These are phyloP conservation scores for Myxozyma vanderwaltii DNA, from an alignment of 805 yeast genomes.

Conservation along the genomic window DNA sequence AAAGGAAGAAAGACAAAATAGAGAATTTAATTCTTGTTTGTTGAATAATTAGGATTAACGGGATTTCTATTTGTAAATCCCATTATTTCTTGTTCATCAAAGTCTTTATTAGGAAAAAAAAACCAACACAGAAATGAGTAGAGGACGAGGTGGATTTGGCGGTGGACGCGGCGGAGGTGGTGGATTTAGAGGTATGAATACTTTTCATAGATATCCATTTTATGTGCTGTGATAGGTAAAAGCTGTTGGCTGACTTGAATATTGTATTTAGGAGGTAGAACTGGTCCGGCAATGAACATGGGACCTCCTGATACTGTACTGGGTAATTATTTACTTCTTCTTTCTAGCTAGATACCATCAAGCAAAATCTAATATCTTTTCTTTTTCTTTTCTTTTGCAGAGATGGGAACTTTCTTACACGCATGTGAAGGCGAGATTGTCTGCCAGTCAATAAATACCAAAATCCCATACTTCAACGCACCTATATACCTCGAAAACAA, in stretches of 20 bases:
- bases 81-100: background rate
- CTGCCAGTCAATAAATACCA: constrained; percentile 90
- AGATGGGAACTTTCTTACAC: constrained; percentile 91
- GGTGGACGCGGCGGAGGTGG: constrained; percentile 65
- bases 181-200: constrained; percentile 31
- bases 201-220: too few species aligned
- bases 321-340: too few species aligned
- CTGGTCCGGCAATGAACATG: constrained; percentile 72
- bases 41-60: background rate
- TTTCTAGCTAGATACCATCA: too few species aligned
- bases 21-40: background rate
- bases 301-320: constrained; percentile 95
- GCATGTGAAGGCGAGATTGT: constrained; percentile 97
- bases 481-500: constrained; percentile 97
- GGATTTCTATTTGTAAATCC: too few species aligned
- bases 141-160: constrained; percentile 58
- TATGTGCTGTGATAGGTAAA: background rate
- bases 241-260: background rate
- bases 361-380: too few species aligned
- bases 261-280: constrained; percentile 59
- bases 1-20: background rate
- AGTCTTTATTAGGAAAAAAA: constrained; percentile 39
- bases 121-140: too few species aligned
- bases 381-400: constrained; percentile 44
- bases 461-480: constrained; percentile 97